Evolutionary conservation across 768 basidiomycete species (phyloP).

Genomic region (Suillus plorans): DNA sequence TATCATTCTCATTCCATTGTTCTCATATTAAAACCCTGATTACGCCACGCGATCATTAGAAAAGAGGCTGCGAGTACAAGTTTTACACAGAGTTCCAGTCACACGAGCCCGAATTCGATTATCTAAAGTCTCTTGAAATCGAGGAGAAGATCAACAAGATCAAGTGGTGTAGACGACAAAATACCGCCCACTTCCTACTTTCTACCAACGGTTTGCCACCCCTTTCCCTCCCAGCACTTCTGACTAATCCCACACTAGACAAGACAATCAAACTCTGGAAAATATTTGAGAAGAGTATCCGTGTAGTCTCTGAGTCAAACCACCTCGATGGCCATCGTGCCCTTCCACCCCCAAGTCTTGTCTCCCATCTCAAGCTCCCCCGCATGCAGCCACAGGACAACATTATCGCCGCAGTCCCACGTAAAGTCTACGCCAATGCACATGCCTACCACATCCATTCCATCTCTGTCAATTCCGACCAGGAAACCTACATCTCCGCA

Average conservation of each 20-base stretch:
- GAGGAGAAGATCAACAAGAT: slow-evolving; percentile 99
- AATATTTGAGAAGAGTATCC: slow-evolving; percentile 97
- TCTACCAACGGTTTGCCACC: slow-evolving; percentile 86
- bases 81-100: slow-evolving; percentile 99
- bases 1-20: slow-evolving; percentile 13
- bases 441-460: slow-evolving; percentile 99
- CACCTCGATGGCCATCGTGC: slow-evolving; percentile 78
- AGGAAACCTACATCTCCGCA: slow-evolving; percentile 99
- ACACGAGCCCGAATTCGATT: slow-evolving; percentile 99
- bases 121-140: slow-evolving; percentile 98
- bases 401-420: slow-evolving; percentile 96
- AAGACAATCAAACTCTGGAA: slow-evolving; percentile 99
- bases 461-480: slow-evolving; percentile 98
- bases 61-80: slow-evolving; percentile 99
- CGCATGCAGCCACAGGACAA: slow-evolving; percentile 94
- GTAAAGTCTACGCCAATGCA: slow-evolving; percentile 98
- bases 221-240: slow-evolving; percentile 1
- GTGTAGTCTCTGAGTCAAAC: slow-evolving; percentile 96
- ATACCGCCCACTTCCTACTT: slow-evolving; percentile 93
- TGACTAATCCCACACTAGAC: slow-evolving; percentile 50
- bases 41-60: slow-evolving; percentile 51
- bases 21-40: slow-evolving; percentile 29
- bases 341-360: slow-evolving; percentile 57
- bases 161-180: slow-evolving; percentile 99
- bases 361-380: slow-evolving; percentile 76